Evolutionary conservation across 768 basidiomycete genomes (phyloP), one percentile per base, ranked within the genome.

Genomic region (Amanita pallidorosea): DNA sequence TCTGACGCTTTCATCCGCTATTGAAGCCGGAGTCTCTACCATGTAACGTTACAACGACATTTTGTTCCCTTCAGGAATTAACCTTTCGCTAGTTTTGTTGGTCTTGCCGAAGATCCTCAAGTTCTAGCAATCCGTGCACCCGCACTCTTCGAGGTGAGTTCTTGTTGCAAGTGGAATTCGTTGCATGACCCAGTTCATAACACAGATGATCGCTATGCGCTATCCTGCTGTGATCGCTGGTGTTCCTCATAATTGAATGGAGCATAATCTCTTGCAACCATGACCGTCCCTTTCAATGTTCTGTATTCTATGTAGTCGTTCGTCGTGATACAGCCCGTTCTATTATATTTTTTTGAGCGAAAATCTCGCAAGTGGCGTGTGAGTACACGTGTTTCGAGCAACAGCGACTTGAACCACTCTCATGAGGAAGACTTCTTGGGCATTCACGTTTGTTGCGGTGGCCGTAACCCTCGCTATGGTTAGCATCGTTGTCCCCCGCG

Each of bases 11-110:
- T 77, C 79, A 2, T 81, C 83, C 11, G 80, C 84, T 3, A 80
- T 89, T 56, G 88, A 91, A 60, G 88, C 87, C 12, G 90, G 88
- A 45, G 88, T 92, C 1, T 90, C 88, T 2, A 91, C 88, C 2
- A 89, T 91, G 80, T 88, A 63, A 55, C 76, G 20, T 18, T 22
- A 20, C 27, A 15, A 22, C 27, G 52, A 42, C 18, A 31, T 9
- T 23, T 18, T 29, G 18, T 37, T 17, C 37, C 33, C 5, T 33
- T 13, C 29, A 17, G 13, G 7, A 22, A 23, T 4, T 6, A 46
- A 12, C 44, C 5, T 37, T 29, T 42, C 48, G 29, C 12, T 50
- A 85, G 84, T 33, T 88, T 91, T 60, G 89, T 92, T 29, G 88
- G 88, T 7, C 71, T 92, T 7, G 88, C 80, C 46, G 88, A 92